Percentiles rank a stretch among this genome's conserved stretches.
Evolutionary conservation across 345 rosid genomes (phyloP).

Genomic region (Acer campestre): DNA sequence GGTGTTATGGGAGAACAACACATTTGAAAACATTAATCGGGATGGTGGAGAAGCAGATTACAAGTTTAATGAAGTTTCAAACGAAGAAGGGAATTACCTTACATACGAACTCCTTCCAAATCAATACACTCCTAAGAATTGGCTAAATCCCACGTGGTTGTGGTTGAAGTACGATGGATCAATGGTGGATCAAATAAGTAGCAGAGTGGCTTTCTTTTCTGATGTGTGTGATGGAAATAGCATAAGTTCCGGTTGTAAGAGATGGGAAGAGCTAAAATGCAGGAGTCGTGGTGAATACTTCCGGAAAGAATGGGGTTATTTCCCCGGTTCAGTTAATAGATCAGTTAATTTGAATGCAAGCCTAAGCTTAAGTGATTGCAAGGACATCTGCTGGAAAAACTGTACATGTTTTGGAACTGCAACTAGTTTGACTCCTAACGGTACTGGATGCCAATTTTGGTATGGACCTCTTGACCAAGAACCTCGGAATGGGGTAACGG

Average conservation of each 20-base stretch:
- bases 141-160: background rate
- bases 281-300: background rate
- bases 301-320: background rate
- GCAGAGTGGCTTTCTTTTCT: background rate
- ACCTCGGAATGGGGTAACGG: too few relatives aligned
- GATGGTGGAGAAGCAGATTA: background rate
- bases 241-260: background rate
- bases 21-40: background rate
- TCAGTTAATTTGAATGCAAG: background rate
- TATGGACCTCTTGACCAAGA: background rate
- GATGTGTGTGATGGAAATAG: background rate
- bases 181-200: background rate
- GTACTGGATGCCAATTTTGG: background rate
- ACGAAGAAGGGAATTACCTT: background rate
- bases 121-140: background rate
- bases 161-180: background rate
- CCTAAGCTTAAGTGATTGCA: constrained; percentile 5
- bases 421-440: background rate
- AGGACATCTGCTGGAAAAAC: constrained; percentile 13
- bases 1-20: background rate
- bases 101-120: background rate
- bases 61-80: background rate
- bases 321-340: too few relatives aligned
- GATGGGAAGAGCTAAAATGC: background rate
- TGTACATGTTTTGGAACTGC: background rate